phyloP scores from a whole-genome alignment of 768 basidiomycete species.

The Serendipita sp. region DNA sequence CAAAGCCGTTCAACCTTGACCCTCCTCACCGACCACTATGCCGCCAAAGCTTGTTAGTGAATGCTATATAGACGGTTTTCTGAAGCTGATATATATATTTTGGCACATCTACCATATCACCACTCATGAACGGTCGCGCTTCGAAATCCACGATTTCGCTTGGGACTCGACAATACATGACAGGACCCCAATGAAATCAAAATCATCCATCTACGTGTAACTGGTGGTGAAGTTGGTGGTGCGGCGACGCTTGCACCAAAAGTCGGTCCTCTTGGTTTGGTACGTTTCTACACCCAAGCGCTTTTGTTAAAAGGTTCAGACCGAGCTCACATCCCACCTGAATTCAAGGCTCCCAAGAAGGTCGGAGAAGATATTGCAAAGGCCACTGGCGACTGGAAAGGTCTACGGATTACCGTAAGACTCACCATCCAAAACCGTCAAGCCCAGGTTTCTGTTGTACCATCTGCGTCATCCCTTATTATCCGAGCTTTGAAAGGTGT shows the following conservation, averaged over 20 bases:
- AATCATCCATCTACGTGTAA: constrained; percentile 96
- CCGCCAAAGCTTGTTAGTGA: constrained; percentile 60
- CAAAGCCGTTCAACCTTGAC: not conserved
- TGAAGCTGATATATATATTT: not conserved
- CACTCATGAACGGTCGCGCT: too few relatives aligned
- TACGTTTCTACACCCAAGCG: constrained; percentile 26
- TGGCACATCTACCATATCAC: too few relatives aligned
- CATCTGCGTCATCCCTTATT: constrained; percentile 91
- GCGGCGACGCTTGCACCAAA: constrained; percentile 97
- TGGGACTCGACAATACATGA: too few relatives aligned
- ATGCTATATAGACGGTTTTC: not conserved
- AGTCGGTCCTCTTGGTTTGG: constrained; percentile 99
- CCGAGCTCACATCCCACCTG: constrained; percentile 1
- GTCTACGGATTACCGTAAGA: constrained; percentile 96
- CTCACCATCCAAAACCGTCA: constrained; percentile 99
- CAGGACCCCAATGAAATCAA: constrained; percentile 97
- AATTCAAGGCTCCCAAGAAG: constrained; percentile 86
- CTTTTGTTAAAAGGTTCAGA: not conserved
- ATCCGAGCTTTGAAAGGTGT: constrained; percentile 94
- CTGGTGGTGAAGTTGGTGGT: constrained; percentile 98
- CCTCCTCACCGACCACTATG: constrained; percentile 25
- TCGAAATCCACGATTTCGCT: too few relatives aligned
- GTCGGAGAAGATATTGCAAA: constrained; percentile 99
- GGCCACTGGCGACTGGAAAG: constrained; percentile 96
- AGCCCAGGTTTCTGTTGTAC: constrained; percentile 90